Conservation (phyloP, 2,329 filamentous ascomycete genomes). For the Sporothrix variecibatus region DNA sequence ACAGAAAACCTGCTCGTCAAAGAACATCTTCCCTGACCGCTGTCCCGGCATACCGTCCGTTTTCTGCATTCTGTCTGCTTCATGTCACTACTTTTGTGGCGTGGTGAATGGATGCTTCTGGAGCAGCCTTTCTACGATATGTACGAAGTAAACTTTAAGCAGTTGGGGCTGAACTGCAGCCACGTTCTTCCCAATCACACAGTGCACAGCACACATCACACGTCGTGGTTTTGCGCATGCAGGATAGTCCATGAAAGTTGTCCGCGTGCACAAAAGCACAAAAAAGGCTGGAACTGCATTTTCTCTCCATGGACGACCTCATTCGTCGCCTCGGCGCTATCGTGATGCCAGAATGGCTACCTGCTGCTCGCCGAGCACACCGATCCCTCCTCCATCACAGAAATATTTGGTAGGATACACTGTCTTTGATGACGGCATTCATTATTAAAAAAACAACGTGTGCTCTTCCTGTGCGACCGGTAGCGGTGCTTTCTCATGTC, state of each 20-base stretch:
- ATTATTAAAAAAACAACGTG: background rate
- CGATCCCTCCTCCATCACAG: background rate
- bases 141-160: background rate
- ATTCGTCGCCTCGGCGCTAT: background rate
- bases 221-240: background rate
- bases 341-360: background rate
- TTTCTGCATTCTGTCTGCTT: background rate
- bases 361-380: background rate
- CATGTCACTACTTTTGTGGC: background rate
- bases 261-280: background rate
- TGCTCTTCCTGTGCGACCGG: background rate
- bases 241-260: background rate
- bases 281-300: background rate
- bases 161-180: constrained; percentile 7
- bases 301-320: background rate
- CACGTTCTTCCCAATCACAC: background rate
- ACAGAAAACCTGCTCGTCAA: constrained; percentile 1
- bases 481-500: background rate
- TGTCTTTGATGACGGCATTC: background rate
- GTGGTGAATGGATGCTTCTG: background rate
- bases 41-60: background rate
- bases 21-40: no score
- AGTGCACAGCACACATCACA: background rate
- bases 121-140: background rate
- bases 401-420: background rate